Conservation (phyloP, 305 asterid genomes). For the Plantago rigida region DNA sequence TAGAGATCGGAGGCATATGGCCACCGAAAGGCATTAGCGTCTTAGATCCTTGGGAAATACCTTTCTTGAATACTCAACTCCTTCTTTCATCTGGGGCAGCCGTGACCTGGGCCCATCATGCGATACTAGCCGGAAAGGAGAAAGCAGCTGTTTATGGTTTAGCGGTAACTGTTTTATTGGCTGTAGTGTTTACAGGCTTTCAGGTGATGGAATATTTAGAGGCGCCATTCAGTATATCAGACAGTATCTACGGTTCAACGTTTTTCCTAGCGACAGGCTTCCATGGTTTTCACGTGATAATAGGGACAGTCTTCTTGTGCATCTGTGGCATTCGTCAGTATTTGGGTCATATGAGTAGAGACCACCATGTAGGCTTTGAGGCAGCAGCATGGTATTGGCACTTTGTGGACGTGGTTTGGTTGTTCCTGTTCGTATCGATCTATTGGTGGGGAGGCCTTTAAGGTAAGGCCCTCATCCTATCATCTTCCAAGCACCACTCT, state of each 20-base stretch:
- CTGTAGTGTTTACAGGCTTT: background rate
- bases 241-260: too few species aligned
- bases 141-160: background rate
- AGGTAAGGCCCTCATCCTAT: too few species aligned
- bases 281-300: too few species aligned
- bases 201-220: background rate
- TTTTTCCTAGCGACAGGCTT: too few species aligned
- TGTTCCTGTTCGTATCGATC: slow-evolving; percentile 3
- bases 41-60: background rate
- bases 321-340: background rate
- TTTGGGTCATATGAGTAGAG: too few species aligned
- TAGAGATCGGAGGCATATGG: too few species aligned
- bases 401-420: slow-evolving; percentile 3
- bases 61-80: background rate
- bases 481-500: too few species aligned
- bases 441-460: slow-evolving; percentile 1
- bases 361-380: background rate
- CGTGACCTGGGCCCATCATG: slow-evolving; percentile 1
- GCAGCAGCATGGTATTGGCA: slow-evolving; percentile 14
- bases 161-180: background rate
- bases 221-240: too few species aligned
- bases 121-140: background rate
- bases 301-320: background rate
- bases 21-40: too few species aligned
- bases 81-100: background rate